Conservation (phyloP, 1,284 basidiomycete genomes). For the Schizophyllum amplum region DNA sequence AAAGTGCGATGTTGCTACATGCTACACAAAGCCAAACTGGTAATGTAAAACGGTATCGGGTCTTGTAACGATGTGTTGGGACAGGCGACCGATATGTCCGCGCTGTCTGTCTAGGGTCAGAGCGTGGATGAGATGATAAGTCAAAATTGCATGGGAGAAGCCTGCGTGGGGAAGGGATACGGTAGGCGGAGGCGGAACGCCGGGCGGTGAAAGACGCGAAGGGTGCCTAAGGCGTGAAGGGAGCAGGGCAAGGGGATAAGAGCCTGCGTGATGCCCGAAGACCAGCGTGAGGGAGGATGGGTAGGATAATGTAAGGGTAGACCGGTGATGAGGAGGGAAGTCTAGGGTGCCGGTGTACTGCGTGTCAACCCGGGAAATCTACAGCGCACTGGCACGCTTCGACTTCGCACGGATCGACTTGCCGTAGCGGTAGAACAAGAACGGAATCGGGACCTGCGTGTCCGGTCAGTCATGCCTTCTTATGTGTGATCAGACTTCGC, state of each 20-base stretch:
- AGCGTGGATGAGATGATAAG: not conserved
- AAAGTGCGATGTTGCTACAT: not conserved
- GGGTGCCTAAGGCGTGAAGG: too few species aligned
- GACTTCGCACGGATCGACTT: constrained; percentile 16
- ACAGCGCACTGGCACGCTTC: constrained; percentile 11
- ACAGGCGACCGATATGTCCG: too few species aligned
- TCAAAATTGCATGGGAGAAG: not conserved
- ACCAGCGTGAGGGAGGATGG: not conserved
- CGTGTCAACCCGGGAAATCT: not conserved
- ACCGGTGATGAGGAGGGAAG: not conserved
- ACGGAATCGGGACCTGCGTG: constrained; percentile 29
- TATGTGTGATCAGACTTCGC: not conserved
- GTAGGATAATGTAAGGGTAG: not conserved
- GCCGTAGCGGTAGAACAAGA: constrained; percentile 29
- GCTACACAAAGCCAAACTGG: not conserved
- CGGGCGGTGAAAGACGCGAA: too few species aligned
- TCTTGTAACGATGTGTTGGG: too few species aligned
- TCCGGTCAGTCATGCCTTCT: not conserved
- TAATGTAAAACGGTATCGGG: not conserved
- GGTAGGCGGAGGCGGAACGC: too few species aligned
- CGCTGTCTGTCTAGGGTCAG: not conserved
- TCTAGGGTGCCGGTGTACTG: too few species aligned
- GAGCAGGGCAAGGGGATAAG: too few species aligned
- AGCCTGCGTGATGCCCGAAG: not conserved
- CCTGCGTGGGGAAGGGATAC: not conserved